phyloP scores from a whole-genome alignment of 1,139 yeast species.

The Starmera stellimalicola region DNA sequence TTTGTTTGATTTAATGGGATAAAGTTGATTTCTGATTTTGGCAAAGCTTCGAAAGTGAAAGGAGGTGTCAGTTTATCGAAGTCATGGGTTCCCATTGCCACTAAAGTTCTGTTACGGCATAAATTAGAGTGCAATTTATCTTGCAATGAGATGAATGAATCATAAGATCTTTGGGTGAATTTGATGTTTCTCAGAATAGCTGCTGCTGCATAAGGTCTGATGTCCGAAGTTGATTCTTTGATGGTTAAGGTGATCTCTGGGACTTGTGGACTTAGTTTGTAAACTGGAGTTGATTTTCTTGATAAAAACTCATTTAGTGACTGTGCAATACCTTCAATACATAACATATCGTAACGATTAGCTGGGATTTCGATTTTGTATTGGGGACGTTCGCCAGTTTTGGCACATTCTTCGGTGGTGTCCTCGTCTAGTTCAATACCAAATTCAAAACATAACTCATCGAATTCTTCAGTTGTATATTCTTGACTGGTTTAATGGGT shows the following conservation, averaged over 20 bases:
- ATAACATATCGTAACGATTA: conserved; percentile 94
- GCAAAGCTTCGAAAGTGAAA: conserved; percentile 78
- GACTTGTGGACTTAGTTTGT: conserved; percentile 46
- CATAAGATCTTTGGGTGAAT: conserved; percentile 79
- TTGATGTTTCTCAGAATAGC: conserved; percentile 80
- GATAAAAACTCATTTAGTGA: conserved; percentile 89
- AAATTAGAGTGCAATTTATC: conserved; percentile 92
- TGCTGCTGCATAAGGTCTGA: conserved; percentile 92
- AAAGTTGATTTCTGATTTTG: conserved; percentile 71
- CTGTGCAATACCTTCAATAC: conserved; percentile 96
- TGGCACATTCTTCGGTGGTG: conserved; percentile 64
- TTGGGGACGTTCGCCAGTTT: conserved; percentile 85
- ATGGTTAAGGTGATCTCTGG: conserved; percentile 65
- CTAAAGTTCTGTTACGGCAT: conserved; percentile 94
- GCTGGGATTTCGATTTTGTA: conserved; percentile 96
- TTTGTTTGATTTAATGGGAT: conserved; percentile 80
- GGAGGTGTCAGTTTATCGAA: conserved; percentile 76
- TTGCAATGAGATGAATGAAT: conserved; percentile 90
- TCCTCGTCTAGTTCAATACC: conserved; percentile 98
- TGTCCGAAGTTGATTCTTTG: conserved; percentile 56
- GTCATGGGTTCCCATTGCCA: conserved; percentile 98
- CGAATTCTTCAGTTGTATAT: conserved; percentile 88
- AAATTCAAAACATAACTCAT: conserved; percentile 93
- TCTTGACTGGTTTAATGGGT: conserved; percentile 33
- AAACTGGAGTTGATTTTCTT: conserved; percentile 52